Evolutionary conservation across 176 grass and related monocot genomes (phyloP).

Genomic region (Raddia distichophylla): DNA sequence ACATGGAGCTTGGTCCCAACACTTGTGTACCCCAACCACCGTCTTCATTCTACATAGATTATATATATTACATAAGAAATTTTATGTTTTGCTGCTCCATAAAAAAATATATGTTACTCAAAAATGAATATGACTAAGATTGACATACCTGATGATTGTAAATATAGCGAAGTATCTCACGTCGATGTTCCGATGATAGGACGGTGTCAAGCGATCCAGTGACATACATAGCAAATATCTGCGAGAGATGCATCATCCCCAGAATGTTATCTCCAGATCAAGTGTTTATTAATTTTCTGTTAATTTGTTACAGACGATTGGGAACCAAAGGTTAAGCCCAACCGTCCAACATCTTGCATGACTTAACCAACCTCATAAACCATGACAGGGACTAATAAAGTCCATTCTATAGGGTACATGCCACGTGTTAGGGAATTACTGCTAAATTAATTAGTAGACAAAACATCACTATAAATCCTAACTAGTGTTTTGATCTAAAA

Average conservation of each 20-base stretch:
- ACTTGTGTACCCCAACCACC: slow-evolving; percentile 45
- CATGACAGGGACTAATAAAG: neutral
- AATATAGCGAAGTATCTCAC: slow-evolving; percentile 49
- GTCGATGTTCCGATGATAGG: slow-evolving; percentile 26
- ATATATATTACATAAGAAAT: neutral
- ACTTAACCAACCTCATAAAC: neutral
- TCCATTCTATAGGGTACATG: neutral
- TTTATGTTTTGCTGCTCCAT: neutral
- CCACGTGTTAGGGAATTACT: neutral
- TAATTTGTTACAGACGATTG: neutral
- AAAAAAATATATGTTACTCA: neutral
- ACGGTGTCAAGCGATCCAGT: slow-evolving; percentile 37
- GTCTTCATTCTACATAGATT: slow-evolving; percentile 42
- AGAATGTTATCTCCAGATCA: neutral
- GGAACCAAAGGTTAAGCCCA: neutral
- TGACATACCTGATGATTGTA: slow-evolving; percentile 52
- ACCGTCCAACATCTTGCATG: neutral
- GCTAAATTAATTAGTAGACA: neutral
- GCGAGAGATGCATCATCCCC: neutral
- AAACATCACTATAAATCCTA: neutral
- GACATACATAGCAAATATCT: slow-evolving; percentile 47
- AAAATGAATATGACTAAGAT: neutral
- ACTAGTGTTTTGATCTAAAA: too few relatives aligned
- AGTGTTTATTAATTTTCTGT: neutral
- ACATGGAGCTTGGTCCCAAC: slow-evolving; percentile 37